Base-by-base conservation (phyloP, 495 filamentous ascomycete species). In the Lentithecium fluviatile region DNA sequence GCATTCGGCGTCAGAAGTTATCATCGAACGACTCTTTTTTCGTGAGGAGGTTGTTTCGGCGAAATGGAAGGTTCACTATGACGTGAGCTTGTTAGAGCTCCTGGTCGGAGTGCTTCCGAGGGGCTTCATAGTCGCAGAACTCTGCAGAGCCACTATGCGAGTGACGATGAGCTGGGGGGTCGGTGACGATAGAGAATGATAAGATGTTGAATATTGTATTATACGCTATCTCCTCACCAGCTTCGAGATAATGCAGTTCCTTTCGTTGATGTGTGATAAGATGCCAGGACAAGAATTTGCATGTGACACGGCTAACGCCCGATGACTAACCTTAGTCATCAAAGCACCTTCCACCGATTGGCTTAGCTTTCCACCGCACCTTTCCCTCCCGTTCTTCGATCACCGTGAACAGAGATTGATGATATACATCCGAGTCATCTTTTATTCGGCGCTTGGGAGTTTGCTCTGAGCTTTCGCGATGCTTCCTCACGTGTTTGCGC, bases 41-140 rank as follows among this genome's bases (percentile, higher is more conserved):
- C 10, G 29, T 10, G 29, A 32, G 32, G 17, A 26, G 11, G 23
- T 17, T 6, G 36, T 45, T 55, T 38, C 2, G 19, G 21, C 12
- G 32, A 48, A 55, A 32, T 54, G 24, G 23, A 61, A 19, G 38
- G 21, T 55, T 61, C 50, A 61, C 29, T 3, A 54, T 61, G 58
- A 61, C 58, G 58, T 48, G 23, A 17, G 24, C 8, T 17, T n/a
- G 48, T 21, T 36, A 15, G 48, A 32, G 29, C 29, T 32, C 29
- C 10, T 32, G 3, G 3, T 3, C 29, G 29, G 29, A 32, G 29
- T 32, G 3, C 10, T 17, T 52, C 48, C 26, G 48, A 52, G 3
- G 21, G 26, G 21, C 21, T 40, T 40, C 40, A 15, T 32, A 6
- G 29, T 32, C 29, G 29, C 29, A 10, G 29, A 32, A 32, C 29